Evolutionary conservation across 2,329 filamentous ascomycete species (phyloP), one percentile per base, ranked within the genome.

Genomic region (Alternaria rosae): DNA sequence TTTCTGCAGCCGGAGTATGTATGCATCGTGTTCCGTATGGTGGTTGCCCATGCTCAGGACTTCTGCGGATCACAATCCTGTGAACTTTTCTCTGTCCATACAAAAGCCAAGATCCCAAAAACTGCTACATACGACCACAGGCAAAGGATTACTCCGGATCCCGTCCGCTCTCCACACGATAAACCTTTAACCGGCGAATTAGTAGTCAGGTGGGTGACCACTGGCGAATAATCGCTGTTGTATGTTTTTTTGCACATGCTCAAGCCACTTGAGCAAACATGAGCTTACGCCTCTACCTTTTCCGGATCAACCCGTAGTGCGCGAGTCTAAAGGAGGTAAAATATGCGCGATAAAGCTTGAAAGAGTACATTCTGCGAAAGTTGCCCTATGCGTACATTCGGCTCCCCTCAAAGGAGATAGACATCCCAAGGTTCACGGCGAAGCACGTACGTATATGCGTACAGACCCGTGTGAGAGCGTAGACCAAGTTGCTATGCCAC

Each of bases 61-160:
- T 15, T 21, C 12, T 51, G 9, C 15, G 43, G 23, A 45, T 47
- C 43, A 17, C 43, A 1, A 9, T 6, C 30, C 10, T 32, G 21
- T 35, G 15, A 7, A 2, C n/a, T 38, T 12, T 1, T 25, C 2
- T 11, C 20, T 25, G 20, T 5, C 20, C 11, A 44, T 52, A 48
- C 6, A 26, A 43, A 11, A 42, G 9, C 12, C 10, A 11, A 7
- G n/a, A 9, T 30, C 25, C 3, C 20, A 11, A 11, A 21, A 11
- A 25, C 48, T 43, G 23, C n/a, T 15, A 62, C 62, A 64, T 64
- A 65, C 55, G 62, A 59, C 59, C 59, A 65, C 10, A 64, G 62
- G 62, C 32, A 57, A 55, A 47, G 44, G 15, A 42, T 15, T 21
- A 54, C 52, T 52, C 50, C 44, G 58, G 54, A 54, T 62, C 58